Conservation (phyloP, 805 yeast genomes). For the Yarrowia yakushimensis region DNA sequence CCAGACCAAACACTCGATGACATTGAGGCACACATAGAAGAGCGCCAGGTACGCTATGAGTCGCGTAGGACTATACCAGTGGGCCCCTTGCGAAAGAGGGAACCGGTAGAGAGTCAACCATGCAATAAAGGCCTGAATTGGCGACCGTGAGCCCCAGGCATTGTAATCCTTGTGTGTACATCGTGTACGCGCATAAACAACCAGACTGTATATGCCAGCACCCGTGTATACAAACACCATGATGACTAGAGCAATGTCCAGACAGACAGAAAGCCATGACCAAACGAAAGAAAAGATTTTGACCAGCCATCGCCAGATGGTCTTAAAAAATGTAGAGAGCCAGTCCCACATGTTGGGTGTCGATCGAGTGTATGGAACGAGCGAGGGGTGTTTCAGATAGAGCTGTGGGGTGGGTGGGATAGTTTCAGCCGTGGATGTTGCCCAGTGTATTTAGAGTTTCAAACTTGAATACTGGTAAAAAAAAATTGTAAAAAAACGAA, state of each 20-base stretch:
- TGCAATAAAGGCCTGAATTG: constrained; percentile 12
- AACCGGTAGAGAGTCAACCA: constrained; percentile 10
- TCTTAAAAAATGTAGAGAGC: constrained; percentile 1
- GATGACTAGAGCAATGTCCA: constrained; percentile 12
- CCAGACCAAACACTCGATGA: constrained; percentile 10
- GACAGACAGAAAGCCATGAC: constrained; percentile 5
- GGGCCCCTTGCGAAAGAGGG: not conserved
- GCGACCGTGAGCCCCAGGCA: constrained; percentile 12
- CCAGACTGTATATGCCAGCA: constrained; percentile 2
- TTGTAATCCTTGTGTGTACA: constrained; percentile 7
- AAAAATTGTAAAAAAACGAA: no score
- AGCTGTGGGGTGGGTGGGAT: not conserved
- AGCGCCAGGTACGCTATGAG: constrained; percentile 11
- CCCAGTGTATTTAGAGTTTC: not conserved
- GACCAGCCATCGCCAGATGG: constrained; percentile 2
- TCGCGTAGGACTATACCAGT: constrained; percentile 7
- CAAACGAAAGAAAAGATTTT: not conserved
- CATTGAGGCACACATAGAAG: constrained; percentile 8
- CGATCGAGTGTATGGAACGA: constrained; percentile 3
- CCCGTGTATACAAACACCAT: constrained; percentile 2
- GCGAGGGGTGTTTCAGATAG: not conserved
- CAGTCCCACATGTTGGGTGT: constrained; percentile 25
- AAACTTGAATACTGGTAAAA: not conserved
- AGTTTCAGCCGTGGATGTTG: constrained; percentile 18
- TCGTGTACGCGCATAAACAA: not conserved